These are phyloP conservation scores for Fusarium camptoceras DNA, from an alignment of 2,329 filamentous ascomycete species.

Conservation along the genomic window DNA sequence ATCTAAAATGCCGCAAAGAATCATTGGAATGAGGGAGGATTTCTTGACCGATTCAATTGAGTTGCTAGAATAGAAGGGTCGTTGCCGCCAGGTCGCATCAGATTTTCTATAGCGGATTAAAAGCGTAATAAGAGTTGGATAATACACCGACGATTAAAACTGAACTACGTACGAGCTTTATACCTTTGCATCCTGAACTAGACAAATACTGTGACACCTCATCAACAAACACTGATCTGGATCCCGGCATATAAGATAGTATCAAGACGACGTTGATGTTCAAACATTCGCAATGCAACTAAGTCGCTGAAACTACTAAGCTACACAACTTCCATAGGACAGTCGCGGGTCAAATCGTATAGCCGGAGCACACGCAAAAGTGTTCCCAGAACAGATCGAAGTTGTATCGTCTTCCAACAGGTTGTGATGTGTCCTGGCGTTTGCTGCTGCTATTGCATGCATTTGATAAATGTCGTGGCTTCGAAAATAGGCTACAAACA, in stretches of 20 bases:
- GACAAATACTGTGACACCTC: neutral
- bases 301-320: too few species aligned
- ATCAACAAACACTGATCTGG: neutral
- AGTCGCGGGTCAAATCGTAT: too few species aligned
- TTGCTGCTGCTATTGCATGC: neutral
- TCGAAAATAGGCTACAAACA: neutral
- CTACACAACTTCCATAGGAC: too few species aligned
- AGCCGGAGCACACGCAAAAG: neutral
- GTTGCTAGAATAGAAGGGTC: conserved; percentile 3
- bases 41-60: neutral
- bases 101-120: neutral
- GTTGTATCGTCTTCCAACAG: too few species aligned
- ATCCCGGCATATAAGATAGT: neutral
- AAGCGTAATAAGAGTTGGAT: neutral
- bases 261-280: neutral
- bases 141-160: neutral
- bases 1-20: conserved; percentile 7
- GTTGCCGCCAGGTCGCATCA: neutral
- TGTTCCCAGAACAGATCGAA: neutral
- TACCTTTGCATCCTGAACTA: neutral
- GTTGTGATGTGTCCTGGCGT: neutral
- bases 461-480: neutral
- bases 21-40: neutral
- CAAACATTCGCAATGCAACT: neutral
- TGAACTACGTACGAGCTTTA: neutral